Evolutionary conservation across 2,329 filamentous ascomycete species (phyloP).

Genomic region (Colletotrichum sp.): DNA sequence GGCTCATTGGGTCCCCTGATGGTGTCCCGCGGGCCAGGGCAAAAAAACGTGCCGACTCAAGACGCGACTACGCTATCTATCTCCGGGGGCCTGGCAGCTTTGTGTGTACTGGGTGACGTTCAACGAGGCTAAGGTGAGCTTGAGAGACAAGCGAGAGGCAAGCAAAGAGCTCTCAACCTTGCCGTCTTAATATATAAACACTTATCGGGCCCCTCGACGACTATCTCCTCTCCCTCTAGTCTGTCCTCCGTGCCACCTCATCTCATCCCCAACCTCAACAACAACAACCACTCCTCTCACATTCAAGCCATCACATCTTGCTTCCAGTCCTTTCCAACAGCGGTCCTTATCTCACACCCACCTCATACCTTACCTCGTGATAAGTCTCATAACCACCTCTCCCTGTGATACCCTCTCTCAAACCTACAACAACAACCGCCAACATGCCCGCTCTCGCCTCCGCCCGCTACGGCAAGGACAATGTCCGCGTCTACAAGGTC

Average conservation of each 20-base stretch:
- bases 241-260: not conserved
- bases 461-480: constrained; percentile 92
- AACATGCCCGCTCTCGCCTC: constrained; percentile 60
- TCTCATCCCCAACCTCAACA: not conserved
- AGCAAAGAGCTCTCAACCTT: constrained; percentile 5
- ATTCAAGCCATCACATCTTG: not conserved
- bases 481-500: constrained; percentile 97
- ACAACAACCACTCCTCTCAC: not conserved
- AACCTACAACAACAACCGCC: not conserved
- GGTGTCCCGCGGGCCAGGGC: not conserved
- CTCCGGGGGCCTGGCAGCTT: not conserved
- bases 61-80: constrained; percentile 18
- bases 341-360: not conserved
- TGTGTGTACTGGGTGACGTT: constrained; percentile 1
- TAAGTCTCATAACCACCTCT: not conserved
- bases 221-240: not conserved
- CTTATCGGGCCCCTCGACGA: not conserved
- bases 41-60: constrained; percentile 1
- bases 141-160: not conserved
- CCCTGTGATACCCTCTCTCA: not conserved
- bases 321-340: not conserved
- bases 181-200: constrained; percentile 5
- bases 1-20: not conserved
- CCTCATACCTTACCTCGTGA: not conserved
- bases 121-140: not conserved